Conservation (phyloP, 1,139 yeast genomes). For the Candida sp. region DNA sequence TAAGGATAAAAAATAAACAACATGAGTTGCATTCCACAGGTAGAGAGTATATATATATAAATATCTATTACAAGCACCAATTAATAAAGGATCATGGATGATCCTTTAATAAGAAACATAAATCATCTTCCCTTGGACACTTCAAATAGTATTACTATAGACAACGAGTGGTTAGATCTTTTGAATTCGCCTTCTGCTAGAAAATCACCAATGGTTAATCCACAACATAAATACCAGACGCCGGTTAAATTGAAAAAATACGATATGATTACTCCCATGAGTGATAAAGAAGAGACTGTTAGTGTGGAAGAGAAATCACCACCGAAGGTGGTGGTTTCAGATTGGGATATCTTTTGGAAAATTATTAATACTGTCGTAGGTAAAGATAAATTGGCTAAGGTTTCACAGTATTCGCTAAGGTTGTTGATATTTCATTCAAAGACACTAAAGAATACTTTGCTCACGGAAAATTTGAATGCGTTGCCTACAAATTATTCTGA, state of each 20-base stretch:
- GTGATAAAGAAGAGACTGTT: slow-evolving; percentile 1
- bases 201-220: slow-evolving; percentile 1
- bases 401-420: slow-evolving; percentile 56
- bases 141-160: neutral
- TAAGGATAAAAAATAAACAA: neutral
- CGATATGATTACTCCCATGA: slow-evolving; percentile 1
- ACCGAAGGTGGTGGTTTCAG: slow-evolving; percentile 2
- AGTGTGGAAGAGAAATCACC: neutral
- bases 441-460: slow-evolving; percentile 32
- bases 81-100: neutral
- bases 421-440: slow-evolving; percentile 49
- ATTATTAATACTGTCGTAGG: slow-evolving; percentile 57
- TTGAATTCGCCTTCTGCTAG: neutral
- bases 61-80: neutral
- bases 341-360: slow-evolving; percentile 46
- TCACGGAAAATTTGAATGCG: slow-evolving; percentile 32
- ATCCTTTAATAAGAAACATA: neutral
- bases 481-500: slow-evolving; percentile 32
- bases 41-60: neutral
- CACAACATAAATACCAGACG: neutral
- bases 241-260: slow-evolving; percentile 1
- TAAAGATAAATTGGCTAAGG: slow-evolving; percentile 68
- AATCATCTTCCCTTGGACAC: neutral
- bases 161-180: slow-evolving; percentile 2
- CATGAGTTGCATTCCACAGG: neutral